These are phyloP conservation scores for Cylindrotheca closterium DNA, from an alignment of 108 stramenopile genomes.

Conservation along the genomic window DNA sequence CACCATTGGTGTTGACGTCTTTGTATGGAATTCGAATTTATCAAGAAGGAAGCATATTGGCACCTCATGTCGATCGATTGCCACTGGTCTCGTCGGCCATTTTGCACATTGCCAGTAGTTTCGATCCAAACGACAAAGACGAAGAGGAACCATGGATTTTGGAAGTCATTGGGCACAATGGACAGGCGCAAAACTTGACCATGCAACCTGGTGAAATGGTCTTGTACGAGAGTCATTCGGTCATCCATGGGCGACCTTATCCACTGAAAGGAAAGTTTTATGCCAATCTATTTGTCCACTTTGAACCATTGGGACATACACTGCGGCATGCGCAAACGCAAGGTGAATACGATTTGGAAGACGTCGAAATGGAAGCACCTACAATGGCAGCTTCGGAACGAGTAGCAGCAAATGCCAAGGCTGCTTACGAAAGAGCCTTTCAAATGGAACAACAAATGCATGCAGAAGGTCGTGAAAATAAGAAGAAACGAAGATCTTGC, in stretches of 20 bases:
- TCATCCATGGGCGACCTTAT: conserved; percentile 92
- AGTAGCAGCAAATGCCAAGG: conserved; percentile 26
- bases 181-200: conserved; percentile 83
- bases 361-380: conserved; percentile 7
- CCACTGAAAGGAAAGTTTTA: conserved; percentile 73
- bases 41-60: conserved; percentile 61
- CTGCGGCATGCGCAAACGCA: conserved; percentile 26
- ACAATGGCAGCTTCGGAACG: conserved; percentile 5
- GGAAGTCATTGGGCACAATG: conserved; percentile 90
- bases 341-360: not conserved
- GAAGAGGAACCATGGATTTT: conserved; percentile 84
- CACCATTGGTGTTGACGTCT: conserved; percentile 72
- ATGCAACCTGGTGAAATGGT: conserved; percentile 91
- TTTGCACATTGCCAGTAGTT: conserved; percentile 79
- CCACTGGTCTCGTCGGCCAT: conserved; percentile 89
- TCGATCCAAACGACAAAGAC: too few relatives aligned
- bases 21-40: conserved; percentile 93
- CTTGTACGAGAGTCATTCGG: conserved; percentile 87
- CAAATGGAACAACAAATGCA: not conserved
- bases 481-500: not conserved
- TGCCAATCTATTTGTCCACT: conserved; percentile 91
- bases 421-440: conserved; percentile 11
- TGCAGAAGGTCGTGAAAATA: not conserved
- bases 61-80: conserved; percentile 91
- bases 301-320: conserved; percentile 71